Percentiles rank a stretch among this genome's conserved stretches.
Evolutionary conservation across 345 rosid species (phyloP).

Genomic region (Anastatica hierochuntica): DNA sequence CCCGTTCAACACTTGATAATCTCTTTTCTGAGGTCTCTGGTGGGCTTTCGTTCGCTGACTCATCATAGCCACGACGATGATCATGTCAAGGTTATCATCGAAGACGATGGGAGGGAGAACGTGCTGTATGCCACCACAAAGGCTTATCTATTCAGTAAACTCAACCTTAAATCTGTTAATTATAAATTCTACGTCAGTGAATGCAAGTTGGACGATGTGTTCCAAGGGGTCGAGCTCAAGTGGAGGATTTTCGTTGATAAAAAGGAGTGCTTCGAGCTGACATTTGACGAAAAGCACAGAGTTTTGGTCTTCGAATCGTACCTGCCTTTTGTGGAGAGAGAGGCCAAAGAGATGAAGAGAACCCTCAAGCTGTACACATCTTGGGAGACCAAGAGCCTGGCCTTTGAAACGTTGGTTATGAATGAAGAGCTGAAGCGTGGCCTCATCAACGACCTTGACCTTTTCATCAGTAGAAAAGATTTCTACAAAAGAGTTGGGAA

Average conservation of each 20-base stretch:
- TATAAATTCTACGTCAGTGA: slow-evolving; percentile 27
- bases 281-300: slow-evolving; percentile 29
- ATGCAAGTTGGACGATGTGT: slow-evolving; percentile 22
- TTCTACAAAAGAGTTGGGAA: slow-evolving; percentile 37
- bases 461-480: slow-evolving; percentile 35
- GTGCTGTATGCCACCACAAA: slow-evolving; percentile 34
- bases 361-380: slow-evolving; percentile 26
- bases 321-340: slow-evolving; percentile 24
- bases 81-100: too few relatives aligned
- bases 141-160: slow-evolving; percentile 29
- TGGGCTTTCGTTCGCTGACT: too few relatives aligned
- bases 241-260: slow-evolving; percentile 24
- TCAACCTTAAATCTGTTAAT: slow-evolving; percentile 23
- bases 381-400: slow-evolving; percentile 41
- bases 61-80: too few relatives aligned
- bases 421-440: slow-evolving; percentile 23
- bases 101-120: too few relatives aligned
- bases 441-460: slow-evolving; percentile 34
- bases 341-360: slow-evolving; percentile 5
- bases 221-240: slow-evolving; percentile 25
- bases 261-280: slow-evolving; percentile 27
- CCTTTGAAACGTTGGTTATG: slow-evolving; percentile 48
- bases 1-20: too few relatives aligned
- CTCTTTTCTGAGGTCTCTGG: too few relatives aligned
- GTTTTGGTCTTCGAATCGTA: slow-evolving; percentile 27